Conservation (phyloP, 352 stramenopile species). For the Phytophthora sp. region DNA sequence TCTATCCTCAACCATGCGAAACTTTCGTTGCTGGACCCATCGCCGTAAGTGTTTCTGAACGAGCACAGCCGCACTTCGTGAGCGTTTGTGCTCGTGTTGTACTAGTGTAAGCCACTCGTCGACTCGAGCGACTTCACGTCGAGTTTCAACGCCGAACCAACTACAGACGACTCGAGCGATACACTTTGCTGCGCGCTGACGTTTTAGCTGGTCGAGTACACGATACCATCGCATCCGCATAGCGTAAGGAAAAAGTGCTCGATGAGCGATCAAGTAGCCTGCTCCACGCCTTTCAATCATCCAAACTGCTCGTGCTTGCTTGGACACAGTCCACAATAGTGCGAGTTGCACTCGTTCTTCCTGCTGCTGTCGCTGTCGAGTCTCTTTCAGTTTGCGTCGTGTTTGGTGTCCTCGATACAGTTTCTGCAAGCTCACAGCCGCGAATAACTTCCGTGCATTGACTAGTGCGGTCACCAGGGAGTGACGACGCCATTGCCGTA, state of each 20-base stretch:
- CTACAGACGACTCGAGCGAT: conserved; percentile 23
- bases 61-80: conserved; percentile 26
- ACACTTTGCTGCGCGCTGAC: conserved; percentile 23
- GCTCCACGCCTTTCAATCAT: conserved; percentile 53
- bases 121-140: conserved; percentile 20
- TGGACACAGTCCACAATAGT: conserved; percentile 49
- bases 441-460: conserved; percentile 39
- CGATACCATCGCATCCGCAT: conserved; percentile 40
- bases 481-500: conserved; percentile 44
- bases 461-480: conserved; percentile 45
- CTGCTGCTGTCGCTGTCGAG: conserved; percentile 21
- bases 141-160: conserved; percentile 26
- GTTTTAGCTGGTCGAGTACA: conserved; percentile 31
- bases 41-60: conserved; percentile 59
- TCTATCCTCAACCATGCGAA: conserved; percentile 32
- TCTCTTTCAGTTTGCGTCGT: conserved; percentile 23
- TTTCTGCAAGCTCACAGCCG: conserved; percentile 51
- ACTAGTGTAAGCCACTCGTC: conserved; percentile 39
- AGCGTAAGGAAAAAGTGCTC: conserved; percentile 49
- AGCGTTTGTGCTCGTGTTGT: conserved; percentile 28
- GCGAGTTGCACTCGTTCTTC: conserved; percentile 41
- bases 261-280: conserved; percentile 51
- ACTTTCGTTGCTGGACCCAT: conserved; percentile 59
- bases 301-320: conserved; percentile 46
- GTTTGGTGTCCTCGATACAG: conserved; percentile 43